Evolutionary conservation across 805 yeast species (phyloP).

Genomic region (Suhomyces pyralidae): DNA sequence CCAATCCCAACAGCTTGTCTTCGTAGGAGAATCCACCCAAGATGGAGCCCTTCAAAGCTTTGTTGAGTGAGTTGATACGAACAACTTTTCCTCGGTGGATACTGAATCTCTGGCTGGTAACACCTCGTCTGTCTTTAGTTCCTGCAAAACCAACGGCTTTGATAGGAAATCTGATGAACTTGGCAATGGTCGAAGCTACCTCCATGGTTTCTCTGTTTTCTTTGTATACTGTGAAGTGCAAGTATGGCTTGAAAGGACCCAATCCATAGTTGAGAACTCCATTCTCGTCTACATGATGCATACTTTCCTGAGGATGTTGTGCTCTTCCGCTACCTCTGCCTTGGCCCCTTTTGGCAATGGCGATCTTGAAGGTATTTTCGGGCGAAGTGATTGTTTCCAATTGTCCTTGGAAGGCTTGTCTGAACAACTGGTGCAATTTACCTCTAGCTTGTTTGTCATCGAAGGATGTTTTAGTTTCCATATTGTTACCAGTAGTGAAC

Average conservation of each 20-base stretch:
- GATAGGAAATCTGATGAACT: conserved; percentile 70
- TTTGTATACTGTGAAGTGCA: conserved; percentile 81
- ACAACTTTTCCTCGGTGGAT: conserved; percentile 67
- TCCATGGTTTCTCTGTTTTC: conserved; percentile 98
- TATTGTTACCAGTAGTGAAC: conserved; percentile 50
- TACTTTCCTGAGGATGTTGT: conserved; percentile 34
- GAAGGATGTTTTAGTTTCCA: conserved; percentile 56
- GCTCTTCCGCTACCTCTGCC: conserved; percentile 36
- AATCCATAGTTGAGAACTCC: conserved; percentile 66
- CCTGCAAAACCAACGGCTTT: conserved; percentile 81
- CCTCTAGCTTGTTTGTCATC: conserved; percentile 75
- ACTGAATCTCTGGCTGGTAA: conserved; percentile 81
- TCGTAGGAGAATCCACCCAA: conserved; percentile 77
- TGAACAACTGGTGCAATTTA: conserved; percentile 68
- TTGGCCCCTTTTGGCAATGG: conserved; percentile 44
- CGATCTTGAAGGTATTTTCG: conserved; percentile 61
- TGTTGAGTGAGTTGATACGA: conserved; percentile 73
- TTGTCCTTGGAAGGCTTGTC: conserved; percentile 69
- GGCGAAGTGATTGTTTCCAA: conserved; percentile 78
- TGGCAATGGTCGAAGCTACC: conserved; percentile 71
- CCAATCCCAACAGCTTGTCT: conserved; percentile 62
- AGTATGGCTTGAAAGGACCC: conserved; percentile 65
- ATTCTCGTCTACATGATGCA: conserved; percentile 42
- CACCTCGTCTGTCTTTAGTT: conserved; percentile 95
- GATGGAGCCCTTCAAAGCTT: conserved; percentile 68